Base-by-base conservation (phyloP, 2,329 filamentous ascomycete species). In the Gaeumannomyces tritici region DNA sequence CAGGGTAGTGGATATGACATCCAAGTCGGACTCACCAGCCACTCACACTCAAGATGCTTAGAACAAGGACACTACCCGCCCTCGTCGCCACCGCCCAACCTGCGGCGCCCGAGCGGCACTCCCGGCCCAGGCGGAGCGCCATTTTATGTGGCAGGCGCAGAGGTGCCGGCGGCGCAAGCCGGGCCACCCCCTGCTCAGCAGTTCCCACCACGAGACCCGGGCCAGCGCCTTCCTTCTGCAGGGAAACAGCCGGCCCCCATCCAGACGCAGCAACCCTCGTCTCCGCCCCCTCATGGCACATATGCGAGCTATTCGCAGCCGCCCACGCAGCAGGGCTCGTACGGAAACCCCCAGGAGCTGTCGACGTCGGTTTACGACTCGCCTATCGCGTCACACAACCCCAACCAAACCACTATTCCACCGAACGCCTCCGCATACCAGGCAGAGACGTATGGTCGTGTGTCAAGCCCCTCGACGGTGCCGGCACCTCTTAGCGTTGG, bases 331-430 rank as follows among this genome's bases (percentile, higher is more conserved):
- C 83, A 87, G 69, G 88, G 85, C 72, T 89, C 84, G 13, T 89
- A 89, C 68, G 86, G 87, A 31, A 84, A 85, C 66, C 86, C 89
- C 0, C 90, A 93, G 74, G 90, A 93, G 75, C 79, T 93, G 58
- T 88, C 89, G 29, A 91, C 89, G 0, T 89, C 89, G 1, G 85
- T 84, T 12, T 93, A 92, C 70, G 89, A 92, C 73, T 89, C 89
- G 4, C 89, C 89, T 55, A 81, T 89, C 54, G 83, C 80, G 15
- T 73, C 79, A 7, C 79, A 82, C 70, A 80, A 79, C 69, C 76
- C 79, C 75, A 27, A 75, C 78, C 2, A 83, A 78, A 67, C 74
- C 77, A 3, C 77, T 76, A 55, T 79, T 13, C 27, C 42, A 28
- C 51, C 59, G 33, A 60, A 60, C 42, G 35, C 42, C 31, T 42